These are phyloP conservation scores for Penicillium fimorum DNA, from an alignment of 495 filamentous ascomycete species.

Conservation along the genomic window DNA sequence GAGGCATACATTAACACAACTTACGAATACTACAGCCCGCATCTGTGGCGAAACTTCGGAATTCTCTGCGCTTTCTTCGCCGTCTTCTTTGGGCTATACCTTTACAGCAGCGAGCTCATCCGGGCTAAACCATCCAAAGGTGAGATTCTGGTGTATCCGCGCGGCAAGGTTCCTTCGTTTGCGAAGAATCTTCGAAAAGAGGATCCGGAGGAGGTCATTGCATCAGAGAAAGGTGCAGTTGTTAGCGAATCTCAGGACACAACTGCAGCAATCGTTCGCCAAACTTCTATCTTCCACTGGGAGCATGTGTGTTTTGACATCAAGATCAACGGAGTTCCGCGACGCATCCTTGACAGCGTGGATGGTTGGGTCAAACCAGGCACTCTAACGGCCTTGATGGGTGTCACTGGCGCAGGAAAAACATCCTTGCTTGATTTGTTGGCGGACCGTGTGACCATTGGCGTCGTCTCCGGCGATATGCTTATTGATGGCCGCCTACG, in stretches of 20 bases:
- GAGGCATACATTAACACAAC: constrained; percentile 63
- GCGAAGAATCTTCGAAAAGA: constrained; percentile 47
- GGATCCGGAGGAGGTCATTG: constrained; percentile 33
- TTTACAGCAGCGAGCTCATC: constrained; percentile 71
- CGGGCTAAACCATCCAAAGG: constrained; percentile 79
- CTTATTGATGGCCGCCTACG: constrained; percentile 74
- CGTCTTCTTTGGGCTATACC: constrained; percentile 63
- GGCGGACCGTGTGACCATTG: constrained; percentile 79
- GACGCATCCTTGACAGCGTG: constrained; percentile 78
- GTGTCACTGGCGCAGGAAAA: constrained; percentile 60
- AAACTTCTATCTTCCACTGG: constrained; percentile 83
- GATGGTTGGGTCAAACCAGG: constrained; percentile 92
- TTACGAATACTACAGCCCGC: constrained; percentile 57
- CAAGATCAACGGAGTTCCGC: constrained; percentile 73
- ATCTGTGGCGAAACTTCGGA: constrained; percentile 81
- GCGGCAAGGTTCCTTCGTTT: constrained; percentile 66
- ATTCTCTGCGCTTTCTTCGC: constrained; percentile 75
- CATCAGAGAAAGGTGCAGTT: constrained; percentile 35
- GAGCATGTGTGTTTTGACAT: constrained; percentile 83
- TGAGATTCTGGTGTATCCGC: constrained; percentile 83
- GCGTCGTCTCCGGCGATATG: constrained; percentile 83
- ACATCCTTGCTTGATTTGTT: constrained; percentile 54
- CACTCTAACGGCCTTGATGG: constrained; percentile 86
- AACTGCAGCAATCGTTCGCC: constrained; percentile 39
- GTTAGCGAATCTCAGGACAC: constrained; percentile 13